Conservation (phyloP, 371 early-diverging fungal species). For the Synchytrium microbalum region DNA sequence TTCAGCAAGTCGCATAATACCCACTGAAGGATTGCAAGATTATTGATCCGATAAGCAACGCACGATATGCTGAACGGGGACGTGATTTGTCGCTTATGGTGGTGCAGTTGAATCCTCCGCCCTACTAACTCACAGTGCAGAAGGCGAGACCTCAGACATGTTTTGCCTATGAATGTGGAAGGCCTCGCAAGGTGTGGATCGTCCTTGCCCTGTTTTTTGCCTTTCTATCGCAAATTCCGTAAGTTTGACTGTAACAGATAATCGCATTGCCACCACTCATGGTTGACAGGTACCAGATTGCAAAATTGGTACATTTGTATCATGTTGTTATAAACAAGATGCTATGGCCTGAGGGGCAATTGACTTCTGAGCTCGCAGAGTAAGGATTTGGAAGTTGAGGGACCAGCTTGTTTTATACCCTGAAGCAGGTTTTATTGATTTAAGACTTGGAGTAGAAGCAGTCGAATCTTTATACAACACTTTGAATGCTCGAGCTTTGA, state of each 20-base stretch:
- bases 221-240: constrained; percentile 4
- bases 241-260: constrained; percentile 71
- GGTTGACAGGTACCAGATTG: constrained; percentile 59
- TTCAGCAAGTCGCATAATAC: constrained; percentile 16
- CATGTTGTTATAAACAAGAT: constrained; percentile 53
- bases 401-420: too few species aligned
- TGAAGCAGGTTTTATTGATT: too few species aligned
- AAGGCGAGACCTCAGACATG: constrained; percentile 14
- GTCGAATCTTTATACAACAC: constrained; percentile 64
- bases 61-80: constrained; percentile 4
- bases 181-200: constrained; percentile 57
- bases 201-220: background rate
- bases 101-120: background rate
- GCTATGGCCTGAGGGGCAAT: constrained; percentile 46
- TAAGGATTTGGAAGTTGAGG: constrained; percentile 27
- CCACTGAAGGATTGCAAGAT: constrained; percentile 4
- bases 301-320: constrained; percentile 72
- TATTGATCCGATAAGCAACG: constrained; percentile 12
- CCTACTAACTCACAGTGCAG: background rate
- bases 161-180: constrained; percentile 64
- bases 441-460: constrained; percentile 55
- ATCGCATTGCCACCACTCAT: constrained; percentile 59
- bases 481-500: constrained; percentile 53
- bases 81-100: constrained; percentile 12
- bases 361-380: constrained; percentile 53